Conservation (phyloP, 1,284 basidiomycete genomes). For the Cutaneotrichosporon mucoides region DNA sequence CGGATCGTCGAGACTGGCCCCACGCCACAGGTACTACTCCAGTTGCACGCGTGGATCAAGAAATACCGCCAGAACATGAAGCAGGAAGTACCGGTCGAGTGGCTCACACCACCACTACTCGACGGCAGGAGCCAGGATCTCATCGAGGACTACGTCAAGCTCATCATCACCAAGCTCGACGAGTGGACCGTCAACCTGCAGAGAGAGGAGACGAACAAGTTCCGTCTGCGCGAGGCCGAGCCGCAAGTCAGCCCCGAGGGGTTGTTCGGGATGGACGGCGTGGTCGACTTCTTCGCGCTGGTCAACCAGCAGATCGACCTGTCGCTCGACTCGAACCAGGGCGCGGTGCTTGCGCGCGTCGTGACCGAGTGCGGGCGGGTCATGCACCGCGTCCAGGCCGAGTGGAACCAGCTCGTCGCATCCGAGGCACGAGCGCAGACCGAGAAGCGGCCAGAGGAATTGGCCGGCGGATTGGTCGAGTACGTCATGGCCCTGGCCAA, state of each 20-base stretch:
- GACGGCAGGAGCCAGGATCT: constrained; percentile 89
- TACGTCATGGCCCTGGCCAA: constrained; percentile 98
- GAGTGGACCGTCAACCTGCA: constrained; percentile 96
- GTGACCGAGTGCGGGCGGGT: constrained; percentile 83
- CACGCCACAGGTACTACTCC: constrained; percentile 79
- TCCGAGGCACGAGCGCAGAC: constrained; percentile 80
- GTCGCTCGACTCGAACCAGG: constrained; percentile 92
- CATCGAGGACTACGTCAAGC: constrained; percentile 90
- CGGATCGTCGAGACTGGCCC: constrained; percentile 69
- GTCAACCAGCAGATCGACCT: constrained; percentile 96
- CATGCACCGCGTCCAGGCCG: constrained; percentile 81
- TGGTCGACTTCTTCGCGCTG: constrained; percentile 95
- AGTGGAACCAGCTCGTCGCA: constrained; percentile 82
- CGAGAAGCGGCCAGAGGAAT: constrained; percentile 78
- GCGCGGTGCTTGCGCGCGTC: constrained; percentile 84
- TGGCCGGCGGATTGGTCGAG: constrained; percentile 83
- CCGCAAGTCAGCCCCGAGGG: constrained; percentile 87
- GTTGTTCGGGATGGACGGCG: constrained; percentile 84
- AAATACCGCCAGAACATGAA: constrained; percentile 95
- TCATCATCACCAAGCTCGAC: constrained; percentile 93
- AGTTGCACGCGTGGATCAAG: constrained; percentile 88
- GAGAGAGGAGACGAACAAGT: constrained; percentile 82
- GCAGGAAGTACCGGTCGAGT: constrained; percentile 74
- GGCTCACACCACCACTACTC: constrained; percentile 81
- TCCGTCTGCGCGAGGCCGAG: constrained; percentile 73